Evolutionary conservation across 1,284 basidiomycete genomes (phyloP).

Genomic region (Gymnopus androsaceus): DNA sequence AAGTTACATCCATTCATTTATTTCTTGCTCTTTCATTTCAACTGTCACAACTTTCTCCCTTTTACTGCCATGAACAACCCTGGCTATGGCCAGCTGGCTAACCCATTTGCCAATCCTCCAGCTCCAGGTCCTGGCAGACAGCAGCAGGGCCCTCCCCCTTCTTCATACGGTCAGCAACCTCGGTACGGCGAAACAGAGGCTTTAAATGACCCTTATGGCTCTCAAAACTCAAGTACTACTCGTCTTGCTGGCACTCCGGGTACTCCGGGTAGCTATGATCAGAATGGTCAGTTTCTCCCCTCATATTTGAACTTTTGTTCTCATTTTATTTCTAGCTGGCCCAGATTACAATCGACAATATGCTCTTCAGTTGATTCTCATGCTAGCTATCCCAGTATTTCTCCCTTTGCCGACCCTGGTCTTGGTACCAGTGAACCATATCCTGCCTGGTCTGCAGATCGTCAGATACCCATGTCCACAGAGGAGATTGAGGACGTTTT

Average conservation of each 20-base stretch:
- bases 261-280: conserved; percentile 50
- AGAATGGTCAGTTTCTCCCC: conserved; percentile 28
- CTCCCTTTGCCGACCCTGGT: conserved; percentile 62
- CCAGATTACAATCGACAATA: conserved; percentile 54
- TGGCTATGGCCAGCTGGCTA: conserved; percentile 27
- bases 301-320: not conserved
- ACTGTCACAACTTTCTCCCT: conserved; percentile 31
- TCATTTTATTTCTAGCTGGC: conserved; percentile 6
- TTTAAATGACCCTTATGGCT: conserved; percentile 54
- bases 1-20: conserved; percentile 22
- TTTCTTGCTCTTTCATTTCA: conserved; percentile 23
- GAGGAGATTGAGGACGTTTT: conserved; percentile 99
- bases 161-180: conserved; percentile 32
- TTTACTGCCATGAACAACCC: conserved; percentile 27
- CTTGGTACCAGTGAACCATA: conserved; percentile 72
- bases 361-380: conserved; percentile 58
- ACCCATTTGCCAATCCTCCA: conserved; percentile 32
- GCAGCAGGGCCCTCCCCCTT: conserved; percentile 22
- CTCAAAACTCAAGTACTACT: conserved; percentile 57
- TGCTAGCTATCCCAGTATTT: conserved; percentile 55
- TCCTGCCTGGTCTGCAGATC: conserved; percentile 93
- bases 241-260: conserved; percentile 52
- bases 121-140: conserved; percentile 27
- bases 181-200: conserved; percentile 52
- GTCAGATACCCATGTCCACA: conserved; percentile 94